Conservation (phyloP, 2,329 filamentous ascomycete species). For the Penicillium corylophilum region DNA sequence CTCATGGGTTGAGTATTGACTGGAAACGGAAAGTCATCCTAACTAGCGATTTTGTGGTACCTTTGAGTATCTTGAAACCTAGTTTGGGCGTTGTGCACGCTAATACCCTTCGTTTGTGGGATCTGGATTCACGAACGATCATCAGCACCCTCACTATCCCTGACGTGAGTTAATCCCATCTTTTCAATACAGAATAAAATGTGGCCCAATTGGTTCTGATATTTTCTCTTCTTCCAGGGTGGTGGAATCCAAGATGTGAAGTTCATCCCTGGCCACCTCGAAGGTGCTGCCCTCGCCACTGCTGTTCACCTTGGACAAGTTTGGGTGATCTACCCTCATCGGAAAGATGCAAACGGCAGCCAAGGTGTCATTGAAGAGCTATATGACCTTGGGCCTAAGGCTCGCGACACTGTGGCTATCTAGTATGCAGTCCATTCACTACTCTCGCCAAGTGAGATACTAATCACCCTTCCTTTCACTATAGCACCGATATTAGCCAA, state of each 20-base stretch:
- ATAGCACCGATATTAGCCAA: constrained; percentile 55
- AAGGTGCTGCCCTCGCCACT: constrained; percentile 59
- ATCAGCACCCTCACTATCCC: constrained; percentile 62
- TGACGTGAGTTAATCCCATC: constrained; percentile 38
- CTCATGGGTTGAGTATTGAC: constrained; percentile 60
- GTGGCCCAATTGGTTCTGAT: not conserved
- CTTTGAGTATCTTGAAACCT: constrained; percentile 61
- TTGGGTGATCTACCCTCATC: constrained; percentile 65
- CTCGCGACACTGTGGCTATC: constrained; percentile 58
- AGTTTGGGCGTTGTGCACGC: constrained; percentile 54
- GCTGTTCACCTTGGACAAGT: constrained; percentile 61
- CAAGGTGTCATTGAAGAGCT: constrained; percentile 60
- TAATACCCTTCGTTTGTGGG: constrained; percentile 61
- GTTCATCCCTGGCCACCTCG: constrained; percentile 61
- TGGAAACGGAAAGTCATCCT: constrained; percentile 58
- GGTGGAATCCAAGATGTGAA: constrained; percentile 65
- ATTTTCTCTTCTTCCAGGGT: constrained; percentile 34
- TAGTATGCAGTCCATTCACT: constrained; percentile 40
- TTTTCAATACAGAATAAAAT: not conserved
- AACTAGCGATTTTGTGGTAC: constrained; percentile 64
- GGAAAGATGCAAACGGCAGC: constrained; percentile 54
- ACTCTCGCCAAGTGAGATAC: not conserved
- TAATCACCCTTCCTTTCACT: not conserved
- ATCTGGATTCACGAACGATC: constrained; percentile 54
- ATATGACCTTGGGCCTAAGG: constrained; percentile 58